Base-by-base conservation (phyloP, 2,329 filamentous ascomycete species). In the Huntiella abstrusa region DNA sequence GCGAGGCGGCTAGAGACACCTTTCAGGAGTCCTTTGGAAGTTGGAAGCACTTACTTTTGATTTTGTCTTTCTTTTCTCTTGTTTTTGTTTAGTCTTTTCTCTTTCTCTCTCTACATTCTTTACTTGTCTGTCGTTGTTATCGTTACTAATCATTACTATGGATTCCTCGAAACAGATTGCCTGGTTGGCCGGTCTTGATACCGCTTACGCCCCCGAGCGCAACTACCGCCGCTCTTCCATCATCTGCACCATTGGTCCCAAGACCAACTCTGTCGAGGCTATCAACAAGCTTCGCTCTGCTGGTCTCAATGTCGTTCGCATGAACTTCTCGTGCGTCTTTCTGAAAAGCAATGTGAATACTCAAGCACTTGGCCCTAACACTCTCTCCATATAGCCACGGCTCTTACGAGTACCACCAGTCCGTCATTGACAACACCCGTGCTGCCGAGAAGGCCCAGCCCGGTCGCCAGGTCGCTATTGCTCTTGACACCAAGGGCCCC, bases 211-310 rank as follows among this genome's bases (percentile, higher is more conserved):
- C 57, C 87, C 88, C 48, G 74, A 80, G 58, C 83, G 80, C 66
- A 87, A 92, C 71, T 92, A 91, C 68, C 85, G 91, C 60, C 81
- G 91, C 56, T 94, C 88, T 53, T 94, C 87, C 60, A 98, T 98
- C 70, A 95, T 98, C 67, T 86, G 88, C 71, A 96, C 91, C 58
- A 96, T 98, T 62, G 91, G 91, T 52, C 91, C 91, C 62, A 98
- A 96, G 80, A 98, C 91, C 57, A 98, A 98, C 74, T 93, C 85
- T 34, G 80, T 87, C 49, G 83, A 95, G 70, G 87, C 86, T 66
- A 93, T 98, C 70, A 96, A 96, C 68, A 75, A 79, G 63, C 83
- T 98, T 58, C 84, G 88, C 64, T 75, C 73, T 45, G 81, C 80
- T 54, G 91, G 91, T 66, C 80, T 96, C 59, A 96, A 96, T 68